Conservation (phyloP, 2,329 filamentous ascomycete genomes). For the Periconia macrospinosa region DNA sequence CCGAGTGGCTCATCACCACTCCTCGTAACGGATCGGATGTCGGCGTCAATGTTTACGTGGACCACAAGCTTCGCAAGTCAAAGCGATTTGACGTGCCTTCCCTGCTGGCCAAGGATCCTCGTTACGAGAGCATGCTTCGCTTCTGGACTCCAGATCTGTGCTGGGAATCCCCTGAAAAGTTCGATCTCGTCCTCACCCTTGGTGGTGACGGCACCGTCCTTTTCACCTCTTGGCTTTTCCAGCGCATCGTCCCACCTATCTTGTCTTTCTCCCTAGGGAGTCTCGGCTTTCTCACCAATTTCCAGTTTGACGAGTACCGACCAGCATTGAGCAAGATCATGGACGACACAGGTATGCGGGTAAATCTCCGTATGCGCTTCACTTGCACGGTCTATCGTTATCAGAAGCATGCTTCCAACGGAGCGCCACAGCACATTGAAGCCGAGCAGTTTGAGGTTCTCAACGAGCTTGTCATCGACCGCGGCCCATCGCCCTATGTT, state of each 20-base stretch:
- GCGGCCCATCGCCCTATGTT: constrained; percentile 93
- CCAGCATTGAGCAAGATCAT: constrained; percentile 85
- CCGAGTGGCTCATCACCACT: constrained; percentile 84
- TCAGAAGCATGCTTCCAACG: constrained; percentile 43
- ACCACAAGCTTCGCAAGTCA: constrained; percentile 86
- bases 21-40: constrained; percentile 85
- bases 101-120: constrained; percentile 72
- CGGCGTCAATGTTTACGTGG: constrained; percentile 98
- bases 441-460: constrained; percentile 97
- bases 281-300: constrained; percentile 85
- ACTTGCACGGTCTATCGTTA: constrained; percentile 94
- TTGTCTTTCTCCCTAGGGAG: constrained; percentile 83
- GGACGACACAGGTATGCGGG: constrained; percentile 93
- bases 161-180: constrained; percentile 90
- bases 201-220: constrained; percentile 86
- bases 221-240: constrained; percentile 90
- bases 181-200: constrained; percentile 88
- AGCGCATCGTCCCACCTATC: constrained; percentile 82
- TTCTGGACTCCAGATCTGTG: constrained; percentile 98
- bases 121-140: constrained; percentile 80
- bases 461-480: constrained; percentile 97
- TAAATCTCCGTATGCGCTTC: constrained; percentile 97
- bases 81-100: constrained; percentile 81
- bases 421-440: constrained; percentile 71
- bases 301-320: constrained; percentile 86